Conservation (phyloP, 805 yeast genomes). For the Phaffomyces opuntiae region DNA sequence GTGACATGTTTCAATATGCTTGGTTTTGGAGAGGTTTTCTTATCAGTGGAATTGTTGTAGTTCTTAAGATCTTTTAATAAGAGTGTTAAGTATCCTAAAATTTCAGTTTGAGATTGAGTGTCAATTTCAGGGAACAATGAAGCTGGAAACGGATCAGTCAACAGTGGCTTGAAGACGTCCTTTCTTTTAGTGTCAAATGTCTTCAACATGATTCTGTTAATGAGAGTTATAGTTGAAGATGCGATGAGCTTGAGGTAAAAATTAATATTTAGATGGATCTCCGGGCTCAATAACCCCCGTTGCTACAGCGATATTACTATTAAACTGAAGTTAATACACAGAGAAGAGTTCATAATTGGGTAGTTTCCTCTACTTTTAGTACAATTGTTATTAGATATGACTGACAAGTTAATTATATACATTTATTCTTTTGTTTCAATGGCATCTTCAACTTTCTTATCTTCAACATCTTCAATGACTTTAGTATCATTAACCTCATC, state of each 20-base stretch:
- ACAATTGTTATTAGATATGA: too few relatives aligned
- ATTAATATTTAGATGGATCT: too few relatives aligned
- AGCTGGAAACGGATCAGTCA: slow-evolving; percentile 56
- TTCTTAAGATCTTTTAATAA: slow-evolving; percentile 29
- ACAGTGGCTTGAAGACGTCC: slow-evolving; percentile 56
- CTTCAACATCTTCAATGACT: not conserved
- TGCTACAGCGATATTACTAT: too few relatives aligned
- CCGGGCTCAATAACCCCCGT: too few relatives aligned
- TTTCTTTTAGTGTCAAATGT: slow-evolving; percentile 42
- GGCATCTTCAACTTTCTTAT: not conserved
- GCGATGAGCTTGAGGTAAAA: too few relatives aligned
- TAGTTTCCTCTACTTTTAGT: too few relatives aligned
- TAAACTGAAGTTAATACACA: too few relatives aligned
- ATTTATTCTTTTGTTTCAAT: not conserved
- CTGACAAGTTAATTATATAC: not conserved
- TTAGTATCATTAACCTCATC: not conserved
- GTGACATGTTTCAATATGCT: slow-evolving; percentile 20
- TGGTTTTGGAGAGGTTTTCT: slow-evolving; percentile 8
- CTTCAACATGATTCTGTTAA: slow-evolving; percentile 19
- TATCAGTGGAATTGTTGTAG: slow-evolving; percentile 17
- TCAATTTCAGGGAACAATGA: slow-evolving; percentile 38
- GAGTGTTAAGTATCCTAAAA: slow-evolving; percentile 31
- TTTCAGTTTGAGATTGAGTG: slow-evolving; percentile 29
- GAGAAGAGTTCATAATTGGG: too few relatives aligned
- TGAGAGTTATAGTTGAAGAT: too few relatives aligned